phyloP scores from a whole-genome alignment of 2,329 filamentous ascomycete genomes.

The Trichophaea hybrida region DNA sequence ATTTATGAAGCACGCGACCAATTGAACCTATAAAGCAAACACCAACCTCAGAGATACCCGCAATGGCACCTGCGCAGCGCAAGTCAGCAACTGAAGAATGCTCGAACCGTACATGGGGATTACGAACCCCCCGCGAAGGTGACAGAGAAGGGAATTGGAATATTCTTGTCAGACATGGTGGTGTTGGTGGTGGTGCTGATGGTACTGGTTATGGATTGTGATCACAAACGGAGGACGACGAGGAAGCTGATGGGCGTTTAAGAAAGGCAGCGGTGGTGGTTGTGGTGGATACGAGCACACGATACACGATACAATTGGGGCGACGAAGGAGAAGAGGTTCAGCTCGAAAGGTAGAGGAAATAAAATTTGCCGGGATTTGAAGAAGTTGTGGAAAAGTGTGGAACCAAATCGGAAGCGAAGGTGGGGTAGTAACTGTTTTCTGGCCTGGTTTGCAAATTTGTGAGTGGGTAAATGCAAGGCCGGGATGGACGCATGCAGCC shows the following conservation, averaged over 20 bases:
- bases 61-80: slow-evolving; percentile 57
- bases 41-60: slow-evolving; percentile 90
- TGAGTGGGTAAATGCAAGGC: no score
- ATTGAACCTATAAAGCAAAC: neutral
- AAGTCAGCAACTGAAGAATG: slow-evolving; percentile 24
- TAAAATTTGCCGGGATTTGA: neutral
- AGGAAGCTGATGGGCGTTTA: neutral
- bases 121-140: slow-evolving; percentile 78
- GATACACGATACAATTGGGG: no score
- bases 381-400: neutral
- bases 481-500: no score
- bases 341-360: no score
- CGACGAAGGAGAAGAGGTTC: neutral
- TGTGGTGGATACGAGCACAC: neutral
- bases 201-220: neutral
- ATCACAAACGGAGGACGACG: neutral
- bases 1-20: neutral
- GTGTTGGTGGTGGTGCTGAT: neutral
- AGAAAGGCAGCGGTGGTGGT: neutral
- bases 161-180: slow-evolving; percentile 17
- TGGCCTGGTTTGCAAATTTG: no score
- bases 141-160: slow-evolving; percentile 77
- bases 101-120: slow-evolving; percentile 18
- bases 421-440: neutral
- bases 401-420: neutral